Conservation (phyloP, 495 filamentous ascomycete genomes). For the Xylaria longipes region DNA sequence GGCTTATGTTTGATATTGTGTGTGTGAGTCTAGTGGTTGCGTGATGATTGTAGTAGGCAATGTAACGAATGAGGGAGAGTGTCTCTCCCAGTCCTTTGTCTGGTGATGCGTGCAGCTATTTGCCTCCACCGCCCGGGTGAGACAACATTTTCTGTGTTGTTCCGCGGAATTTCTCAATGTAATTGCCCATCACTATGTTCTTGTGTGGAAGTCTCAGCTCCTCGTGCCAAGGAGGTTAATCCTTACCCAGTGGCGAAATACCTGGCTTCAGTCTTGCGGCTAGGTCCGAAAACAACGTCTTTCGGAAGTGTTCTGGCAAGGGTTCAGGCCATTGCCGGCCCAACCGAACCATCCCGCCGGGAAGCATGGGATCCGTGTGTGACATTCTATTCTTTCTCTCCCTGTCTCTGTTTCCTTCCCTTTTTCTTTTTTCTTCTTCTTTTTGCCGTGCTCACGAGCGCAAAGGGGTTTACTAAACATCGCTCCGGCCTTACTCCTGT, state of each 20-base stretch:
- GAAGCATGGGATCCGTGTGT: neutral
- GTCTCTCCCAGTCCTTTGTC: neutral
- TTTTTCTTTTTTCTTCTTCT: neutral
- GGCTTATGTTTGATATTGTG: neutral
- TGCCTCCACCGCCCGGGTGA: neutral
- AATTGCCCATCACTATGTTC: neutral
- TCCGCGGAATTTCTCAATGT: too few species aligned
- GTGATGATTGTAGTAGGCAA: neutral
- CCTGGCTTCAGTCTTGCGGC: neutral
- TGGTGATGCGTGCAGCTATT: neutral
- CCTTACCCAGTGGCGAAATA: neutral
- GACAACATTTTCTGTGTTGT: neutral
- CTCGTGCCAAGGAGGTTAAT: neutral
- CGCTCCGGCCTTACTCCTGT: neutral
- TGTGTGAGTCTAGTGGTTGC: neutral
- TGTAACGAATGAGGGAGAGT: too few species aligned
- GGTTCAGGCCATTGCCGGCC: neutral
- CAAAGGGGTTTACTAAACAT: neutral
- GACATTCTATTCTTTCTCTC: neutral
- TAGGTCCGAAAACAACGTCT: neutral
- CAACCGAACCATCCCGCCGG: slow-evolving; percentile 6
- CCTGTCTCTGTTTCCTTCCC: neutral
- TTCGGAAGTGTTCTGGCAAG: slow-evolving; percentile 1
- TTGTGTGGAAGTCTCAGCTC: neutral
- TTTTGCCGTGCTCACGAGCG: neutral